Percentiles rank a stretch among this genome's conserved stretches.
phyloP scores from a whole-genome alignment of 345 rosid species.

The Fremontodendron californicum region DNA sequence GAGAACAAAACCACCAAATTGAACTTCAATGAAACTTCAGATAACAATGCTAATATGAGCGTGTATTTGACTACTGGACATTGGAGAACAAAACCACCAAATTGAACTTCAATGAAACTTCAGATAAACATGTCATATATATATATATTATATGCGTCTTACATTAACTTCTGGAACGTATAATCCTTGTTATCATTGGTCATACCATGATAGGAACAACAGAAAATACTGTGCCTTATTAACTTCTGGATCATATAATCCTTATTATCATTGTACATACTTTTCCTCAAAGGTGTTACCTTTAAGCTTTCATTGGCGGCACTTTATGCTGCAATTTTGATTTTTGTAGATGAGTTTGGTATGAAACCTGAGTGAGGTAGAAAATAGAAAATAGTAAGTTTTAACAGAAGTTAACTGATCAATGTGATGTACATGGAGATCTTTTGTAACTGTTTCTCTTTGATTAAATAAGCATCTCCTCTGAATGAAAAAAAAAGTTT shows the following conservation, averaged over 20 bases:
- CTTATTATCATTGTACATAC: too few species aligned
- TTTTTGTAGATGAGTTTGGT: background rate
- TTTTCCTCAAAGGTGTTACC: background rate
- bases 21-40: background rate
- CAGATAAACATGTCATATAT: background rate
- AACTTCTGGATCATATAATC: too few species aligned
- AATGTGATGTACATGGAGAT: background rate
- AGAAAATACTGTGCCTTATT: too few species aligned
- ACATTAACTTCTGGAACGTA: background rate
- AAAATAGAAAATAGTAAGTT: background rate
- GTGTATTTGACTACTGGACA: too few species aligned
- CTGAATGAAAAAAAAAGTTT: background rate
- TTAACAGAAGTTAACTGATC: background rate
- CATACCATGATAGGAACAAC: background rate
- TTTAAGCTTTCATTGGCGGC: background rate
- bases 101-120: background rate
- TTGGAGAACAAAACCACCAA: background rate
- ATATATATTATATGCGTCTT: too few species aligned
- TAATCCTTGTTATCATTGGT: background rate
- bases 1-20: constrained; percentile 1
- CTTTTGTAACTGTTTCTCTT: background rate
- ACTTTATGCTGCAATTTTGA: background rate
- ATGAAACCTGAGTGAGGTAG: background rate
- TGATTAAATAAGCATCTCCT: background rate
- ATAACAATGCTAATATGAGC: too few species aligned